A percentile compares a stretch with the other conserved stretches of the same genome.
phyloP scores from a whole-genome alignment of 805 yeast species.

The Wickerhamiella nectarea region DNA sequence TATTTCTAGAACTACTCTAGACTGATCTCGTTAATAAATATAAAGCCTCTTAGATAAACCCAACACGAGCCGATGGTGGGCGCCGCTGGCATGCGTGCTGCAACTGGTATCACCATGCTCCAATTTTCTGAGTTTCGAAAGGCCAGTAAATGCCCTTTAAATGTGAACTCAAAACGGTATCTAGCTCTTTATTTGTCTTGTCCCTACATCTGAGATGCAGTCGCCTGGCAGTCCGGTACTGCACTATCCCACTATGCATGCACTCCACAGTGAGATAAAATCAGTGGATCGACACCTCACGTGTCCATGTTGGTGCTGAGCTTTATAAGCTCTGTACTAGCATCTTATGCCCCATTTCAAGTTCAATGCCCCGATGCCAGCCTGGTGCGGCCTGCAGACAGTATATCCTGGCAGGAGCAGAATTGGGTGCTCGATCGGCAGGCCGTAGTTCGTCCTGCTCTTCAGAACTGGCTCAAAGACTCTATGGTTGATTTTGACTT shows the following conservation, averaged over 20 bases:
- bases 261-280: not conserved
- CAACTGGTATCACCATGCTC: no score
- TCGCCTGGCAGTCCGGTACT: no score
- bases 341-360: not conserved
- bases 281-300: not conserved
- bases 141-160: no score
- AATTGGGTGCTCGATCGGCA: not conserved
- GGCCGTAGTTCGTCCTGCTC: not conserved
- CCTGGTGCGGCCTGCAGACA: not conserved
- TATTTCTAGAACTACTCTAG: slow-evolving; percentile 18
- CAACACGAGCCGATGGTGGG: no score
- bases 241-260: not conserved
- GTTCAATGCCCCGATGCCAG: not conserved
- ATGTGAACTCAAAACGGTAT: no score
- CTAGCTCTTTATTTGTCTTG: no score
- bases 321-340: not conserved
- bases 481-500: not conserved
- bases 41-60: no score
- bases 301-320: not conserved
- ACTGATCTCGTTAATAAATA: no score
- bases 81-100: no score
- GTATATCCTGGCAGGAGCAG: not conserved
- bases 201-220: no score
- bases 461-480: not conserved
- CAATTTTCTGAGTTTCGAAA: no score